These are phyloP conservation scores for Coniochaeta sp. DNA, from an alignment of 2,329 filamentous ascomycete species.

Conservation along the genomic window DNA sequence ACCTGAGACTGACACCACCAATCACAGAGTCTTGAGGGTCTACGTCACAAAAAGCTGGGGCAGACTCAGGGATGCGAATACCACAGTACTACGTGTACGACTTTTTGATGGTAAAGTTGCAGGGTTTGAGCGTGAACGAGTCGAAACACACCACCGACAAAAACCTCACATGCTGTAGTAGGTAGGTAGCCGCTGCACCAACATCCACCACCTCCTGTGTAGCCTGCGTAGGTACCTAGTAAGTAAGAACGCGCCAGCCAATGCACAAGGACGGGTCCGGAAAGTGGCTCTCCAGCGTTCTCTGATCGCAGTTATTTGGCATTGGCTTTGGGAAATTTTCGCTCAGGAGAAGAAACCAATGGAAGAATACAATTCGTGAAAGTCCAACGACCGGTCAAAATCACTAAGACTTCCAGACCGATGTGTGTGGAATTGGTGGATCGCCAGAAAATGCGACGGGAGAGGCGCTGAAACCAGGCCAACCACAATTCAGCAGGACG, in stretches of 20 bases:
- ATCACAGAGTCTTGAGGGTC: neutral
- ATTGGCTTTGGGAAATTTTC: too few species aligned
- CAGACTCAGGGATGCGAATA: neutral
- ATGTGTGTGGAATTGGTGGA: neutral
- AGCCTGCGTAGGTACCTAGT: too few species aligned
- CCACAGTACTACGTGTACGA: too few species aligned
- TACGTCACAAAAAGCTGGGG: neutral
- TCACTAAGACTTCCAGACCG: too few species aligned
- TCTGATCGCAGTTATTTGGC: too few species aligned
- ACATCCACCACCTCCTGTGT: neutral
- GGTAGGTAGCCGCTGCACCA: neutral
- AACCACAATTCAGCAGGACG: neutral
- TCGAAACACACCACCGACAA: too few species aligned
- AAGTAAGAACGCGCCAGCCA: neutral
- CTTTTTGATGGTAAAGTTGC: neutral
- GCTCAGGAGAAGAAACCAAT: neutral
- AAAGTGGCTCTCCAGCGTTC: too few species aligned
- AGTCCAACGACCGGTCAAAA: too few species aligned
- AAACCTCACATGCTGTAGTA: too few species aligned
- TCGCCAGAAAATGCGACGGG: neutral
- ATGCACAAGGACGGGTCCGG: neutral
- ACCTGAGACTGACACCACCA: neutral
- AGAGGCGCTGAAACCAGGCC: neutral
- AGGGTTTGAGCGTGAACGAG: neutral
- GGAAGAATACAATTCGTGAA: neutral